phyloP scores from a whole-genome alignment of 257 asterid genomes.

The Solanum bukasovii region DNA sequence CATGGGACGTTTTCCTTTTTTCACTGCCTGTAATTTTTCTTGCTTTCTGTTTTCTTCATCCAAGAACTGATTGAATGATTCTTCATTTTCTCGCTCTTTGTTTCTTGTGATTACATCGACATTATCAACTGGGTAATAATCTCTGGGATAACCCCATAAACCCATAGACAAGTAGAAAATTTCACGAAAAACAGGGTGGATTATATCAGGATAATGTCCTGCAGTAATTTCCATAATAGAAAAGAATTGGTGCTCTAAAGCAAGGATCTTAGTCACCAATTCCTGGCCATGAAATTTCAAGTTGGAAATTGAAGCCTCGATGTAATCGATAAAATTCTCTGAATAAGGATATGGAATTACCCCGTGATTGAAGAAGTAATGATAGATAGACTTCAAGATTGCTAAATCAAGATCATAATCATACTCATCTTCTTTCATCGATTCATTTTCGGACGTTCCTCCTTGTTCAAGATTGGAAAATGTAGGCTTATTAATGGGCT shows the following conservation, averaged over 20 bases:
- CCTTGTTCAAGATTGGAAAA: background rate
- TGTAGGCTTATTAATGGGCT: background rate
- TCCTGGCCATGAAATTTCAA: background rate
- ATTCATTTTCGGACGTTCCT: background rate
- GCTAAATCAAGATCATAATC: background rate
- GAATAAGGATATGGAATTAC: background rate
- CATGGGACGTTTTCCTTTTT: too few relatives aligned
- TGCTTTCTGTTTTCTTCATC: background rate
- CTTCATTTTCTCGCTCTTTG: background rate
- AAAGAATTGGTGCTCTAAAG: background rate
- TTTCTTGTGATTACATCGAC: background rate
- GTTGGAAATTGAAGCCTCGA: background rate
- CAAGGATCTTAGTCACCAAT: background rate
- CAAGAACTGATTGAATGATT: background rate
- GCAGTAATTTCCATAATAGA: too few relatives aligned
- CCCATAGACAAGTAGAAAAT: background rate
- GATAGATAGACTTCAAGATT: background rate
- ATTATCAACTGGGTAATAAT: background rate
- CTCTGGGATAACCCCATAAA: background rate
- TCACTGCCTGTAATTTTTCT: too few relatives aligned
- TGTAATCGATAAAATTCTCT: background rate
- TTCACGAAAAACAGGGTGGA: background rate
- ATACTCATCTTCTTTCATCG: background rate
- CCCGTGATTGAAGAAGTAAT: background rate
- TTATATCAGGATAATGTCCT: background rate